These are phyloP conservation scores for Barnettozyma botsteinii DNA, from an alignment of 805 yeast genomes.

Conservation along the genomic window DNA sequence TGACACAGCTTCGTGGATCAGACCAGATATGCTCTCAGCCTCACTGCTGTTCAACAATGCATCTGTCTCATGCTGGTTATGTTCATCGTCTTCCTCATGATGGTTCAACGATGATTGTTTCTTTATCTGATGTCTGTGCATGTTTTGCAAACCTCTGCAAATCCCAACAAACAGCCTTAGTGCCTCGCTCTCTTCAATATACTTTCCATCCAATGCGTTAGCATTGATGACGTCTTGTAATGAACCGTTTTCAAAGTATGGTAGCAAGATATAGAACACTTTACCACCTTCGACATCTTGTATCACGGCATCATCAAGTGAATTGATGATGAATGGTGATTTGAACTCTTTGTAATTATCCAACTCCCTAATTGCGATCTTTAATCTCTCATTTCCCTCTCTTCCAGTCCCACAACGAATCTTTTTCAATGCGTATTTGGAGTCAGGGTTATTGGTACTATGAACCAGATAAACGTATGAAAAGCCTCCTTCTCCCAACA, in stretches of 20 bases:
- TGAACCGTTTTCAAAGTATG: conserved; percentile 68
- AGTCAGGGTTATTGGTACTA: conserved; percentile 34
- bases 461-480: conserved; percentile 80
- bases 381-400: conserved; percentile 72
- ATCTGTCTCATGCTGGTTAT: conserved; percentile 10
- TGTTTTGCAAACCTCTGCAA: conserved; percentile 65
- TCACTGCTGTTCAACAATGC: conserved; percentile 17
- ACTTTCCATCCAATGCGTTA: conserved; percentile 48
- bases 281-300: conserved; percentile 77
- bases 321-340: conserved; percentile 59
- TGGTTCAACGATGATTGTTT: no score
- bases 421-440: conserved; percentile 71
- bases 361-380: conserved; percentile 70
- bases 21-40: conserved; percentile 26
- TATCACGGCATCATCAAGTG: conserved; percentile 64
- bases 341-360: conserved; percentile 67
- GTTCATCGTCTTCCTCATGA: conserved; percentile 17
- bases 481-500: conserved; percentile 90
- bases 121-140: conserved; percentile 44
- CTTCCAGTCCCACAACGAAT: conserved; percentile 59
- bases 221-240: conserved; percentile 74
- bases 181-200: conserved; percentile 59
- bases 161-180: conserved; percentile 59
- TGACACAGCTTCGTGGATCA: conserved; percentile 23
- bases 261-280: conserved; percentile 72